Evolutionary conservation across 768 basidiomycete species (phyloP), one percentile per base, ranked within the genome.

Genomic region (Lentinus tigrinus): DNA sequence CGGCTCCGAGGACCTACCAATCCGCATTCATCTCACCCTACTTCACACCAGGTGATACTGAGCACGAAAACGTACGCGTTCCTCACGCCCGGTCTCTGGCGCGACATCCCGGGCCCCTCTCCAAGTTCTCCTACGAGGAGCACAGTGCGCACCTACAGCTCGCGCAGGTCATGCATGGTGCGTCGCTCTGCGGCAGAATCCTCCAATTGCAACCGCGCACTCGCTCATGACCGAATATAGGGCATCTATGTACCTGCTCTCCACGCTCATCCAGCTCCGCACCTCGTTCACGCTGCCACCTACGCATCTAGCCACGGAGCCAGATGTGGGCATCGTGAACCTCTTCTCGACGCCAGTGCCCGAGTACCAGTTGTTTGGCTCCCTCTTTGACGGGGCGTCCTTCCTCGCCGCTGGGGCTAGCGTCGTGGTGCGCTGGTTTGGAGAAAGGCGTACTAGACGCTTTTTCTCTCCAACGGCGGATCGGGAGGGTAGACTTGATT

Each of bases 1-100:
- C n/a, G n/a, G n/a, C n/a, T n/a, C n/a, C n/a, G n/a, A n/a, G n/a
- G n/a, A n/a, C n/a, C n/a, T n/a, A n/a, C n/a, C n/a, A n/a, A n/a
- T n/a, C n/a, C n/a, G n/a, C n/a, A n/a, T n/a, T n/a, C n/a, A n/a
- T n/a, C n/a, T n/a, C n/a, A n/a, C n/a, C n/a, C n/a, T n/a, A n/a
- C n/a, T n/a, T n/a, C n/a, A n/a, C n/a, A n/a, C n/a, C n/a, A n/a
- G n/a, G n/a, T n/a, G n/a, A n/a, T n/a, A n/a, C n/a, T n/a, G 95
- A 93, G 98, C 77, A 93, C 97, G 66, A 94, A 95, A 86, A 97
- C 95, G 58, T 99, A 99, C 74, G 76, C 93, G 46, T 97, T 98
- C 93, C 88, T 98, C 62, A 97, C 96, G 40, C 97, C 97, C 57
- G 95, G 98, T 74, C 83, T 98, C 68, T 98, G 96, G 96, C 87